phyloP scores from a whole-genome alignment of 257 asterid genomes.

The Solanum sejunctum region DNA sequence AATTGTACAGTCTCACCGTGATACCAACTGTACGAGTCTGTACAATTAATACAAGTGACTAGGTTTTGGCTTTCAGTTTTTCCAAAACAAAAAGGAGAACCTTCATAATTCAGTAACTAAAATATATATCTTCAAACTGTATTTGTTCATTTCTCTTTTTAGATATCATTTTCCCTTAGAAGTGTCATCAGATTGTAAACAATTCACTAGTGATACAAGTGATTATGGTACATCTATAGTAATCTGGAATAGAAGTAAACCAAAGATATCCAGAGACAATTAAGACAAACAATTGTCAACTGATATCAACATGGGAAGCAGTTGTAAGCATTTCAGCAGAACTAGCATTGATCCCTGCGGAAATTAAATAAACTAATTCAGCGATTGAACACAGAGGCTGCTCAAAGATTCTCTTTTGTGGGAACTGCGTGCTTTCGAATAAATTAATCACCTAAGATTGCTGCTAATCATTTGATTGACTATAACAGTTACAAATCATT shows the following conservation, averaged over 20 bases:
- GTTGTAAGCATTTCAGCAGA: neutral
- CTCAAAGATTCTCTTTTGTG: neutral
- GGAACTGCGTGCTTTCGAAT: neutral
- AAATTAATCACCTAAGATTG: neutral
- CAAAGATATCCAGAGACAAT: neutral
- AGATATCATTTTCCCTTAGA: neutral
- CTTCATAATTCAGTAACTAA: neutral
- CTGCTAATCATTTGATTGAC: neutral
- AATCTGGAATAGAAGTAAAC: neutral
- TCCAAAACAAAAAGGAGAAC: neutral
- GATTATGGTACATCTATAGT: neutral
- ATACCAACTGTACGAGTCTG: neutral
- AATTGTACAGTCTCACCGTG: neutral
- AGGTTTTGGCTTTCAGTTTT: neutral
- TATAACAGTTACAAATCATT: neutral
- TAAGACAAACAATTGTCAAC: neutral
- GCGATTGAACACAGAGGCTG: neutral
- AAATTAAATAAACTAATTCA: neutral
- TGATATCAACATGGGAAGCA: neutral
- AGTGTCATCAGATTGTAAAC: neutral
- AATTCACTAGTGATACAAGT: neutral
- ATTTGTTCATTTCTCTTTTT: neutral
- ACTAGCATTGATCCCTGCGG: neutral
- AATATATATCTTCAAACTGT: neutral
- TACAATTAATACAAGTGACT: neutral